phyloP scores from a whole-genome alignment of 2,329 filamentous ascomycete genomes.

The Alternaria brassicicola region DNA sequence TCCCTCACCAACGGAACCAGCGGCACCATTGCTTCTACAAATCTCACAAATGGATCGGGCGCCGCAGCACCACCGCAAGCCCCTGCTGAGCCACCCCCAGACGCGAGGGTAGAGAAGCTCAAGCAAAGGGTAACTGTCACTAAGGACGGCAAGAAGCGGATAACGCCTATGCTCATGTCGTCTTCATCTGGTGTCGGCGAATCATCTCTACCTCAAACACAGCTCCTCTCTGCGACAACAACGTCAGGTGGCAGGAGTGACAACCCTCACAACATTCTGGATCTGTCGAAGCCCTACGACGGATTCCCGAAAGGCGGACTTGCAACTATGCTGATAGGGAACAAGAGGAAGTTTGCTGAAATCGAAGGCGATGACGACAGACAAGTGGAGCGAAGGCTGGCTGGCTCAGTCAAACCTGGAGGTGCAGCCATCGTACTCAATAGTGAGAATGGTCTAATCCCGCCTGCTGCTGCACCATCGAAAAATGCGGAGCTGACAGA shows the following conservation, averaged over 20 bases:
- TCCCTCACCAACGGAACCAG: slow-evolving; percentile 64
- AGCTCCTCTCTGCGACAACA: slow-evolving; percentile 77
- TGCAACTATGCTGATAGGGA: slow-evolving; percentile 83
- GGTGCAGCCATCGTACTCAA: slow-evolving; percentile 78
- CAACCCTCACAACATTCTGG: slow-evolving; percentile 79
- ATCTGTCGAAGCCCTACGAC: slow-evolving; percentile 92
- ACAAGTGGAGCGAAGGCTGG: slow-evolving; percentile 64
- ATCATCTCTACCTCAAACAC: slow-evolving; percentile 86
- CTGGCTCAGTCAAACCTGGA: slow-evolving; percentile 66
- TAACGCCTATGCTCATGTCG: slow-evolving; percentile 83
- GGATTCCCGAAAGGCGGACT: slow-evolving; percentile 90
- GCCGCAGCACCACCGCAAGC: slow-evolving; percentile 41
- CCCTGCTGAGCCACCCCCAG: slow-evolving; percentile 45
- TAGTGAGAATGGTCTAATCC: slow-evolving; percentile 76
- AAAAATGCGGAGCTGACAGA: slow-evolving; percentile 49
- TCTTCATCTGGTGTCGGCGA: slow-evolving; percentile 86
- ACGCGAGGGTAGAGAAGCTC: slow-evolving; percentile 69
- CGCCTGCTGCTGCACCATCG: slow-evolving; percentile 65
- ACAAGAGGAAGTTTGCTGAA: slow-evolving; percentile 82
- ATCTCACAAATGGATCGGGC: slow-evolving; percentile 54
- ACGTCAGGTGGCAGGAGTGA: slow-evolving; percentile 69
- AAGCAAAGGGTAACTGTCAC: slow-evolving; percentile 94
- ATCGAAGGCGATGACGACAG: slow-evolving; percentile 78
- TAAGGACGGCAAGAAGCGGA: slow-evolving; percentile 96
- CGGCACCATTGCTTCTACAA: slow-evolving; percentile 53